Evolutionary conservation across 2,329 filamentous ascomycete species (phyloP), one percentile per base, ranked within the genome.

Genomic region (Diaporthe humulicola): DNA sequence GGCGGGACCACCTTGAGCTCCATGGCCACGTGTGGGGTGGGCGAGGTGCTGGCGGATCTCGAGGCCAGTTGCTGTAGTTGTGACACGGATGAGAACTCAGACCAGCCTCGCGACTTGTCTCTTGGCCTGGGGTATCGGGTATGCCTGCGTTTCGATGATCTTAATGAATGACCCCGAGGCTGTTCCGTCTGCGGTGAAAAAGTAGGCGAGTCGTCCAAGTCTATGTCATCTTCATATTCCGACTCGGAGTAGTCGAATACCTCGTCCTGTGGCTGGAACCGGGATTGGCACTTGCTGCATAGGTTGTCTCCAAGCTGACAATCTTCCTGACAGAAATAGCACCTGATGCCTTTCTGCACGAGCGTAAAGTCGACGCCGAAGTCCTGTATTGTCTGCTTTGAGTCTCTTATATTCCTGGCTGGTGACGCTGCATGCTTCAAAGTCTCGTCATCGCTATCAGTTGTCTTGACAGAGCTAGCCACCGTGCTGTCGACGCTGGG

Each of bases 1-100:
- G 64, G 61, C 7, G 72, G 45, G n/a, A 76, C 52, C 12, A 76
- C 42, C 54, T 73, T 70, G n/a, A 75, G 70, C 48, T 73, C 69
- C n/a, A 64, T 50, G 22, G 75, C 73, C 19, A 75, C 30, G 30
- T 73, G 69, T 8, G 67, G 28, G 10, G 75, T 69, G 25, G 69
- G 73, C 36, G 69, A 74, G 56, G 57, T 56, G 12, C 69, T 74
- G 36, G 56, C 48, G 22, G 75, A 74, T 14, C 73, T 64, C 42
- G 64, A 50, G 42, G 25, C 54, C 25, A 42, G 45, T 17, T 38
- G 38, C 69, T 60, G 69, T 17, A 36, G 30, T 5, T 45, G 30
- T 15, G 74, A 33, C n/a, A 33, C 36, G 19, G 61, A 48, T 25
- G 74, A 73, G 19, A 38, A 25, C 6, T 50, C 61, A 10, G 74